Evolutionary conservation across 1,284 basidiomycete species (phyloP), one percentile per base, ranked within the genome.

Genomic region (Puccinia horiana): DNA sequence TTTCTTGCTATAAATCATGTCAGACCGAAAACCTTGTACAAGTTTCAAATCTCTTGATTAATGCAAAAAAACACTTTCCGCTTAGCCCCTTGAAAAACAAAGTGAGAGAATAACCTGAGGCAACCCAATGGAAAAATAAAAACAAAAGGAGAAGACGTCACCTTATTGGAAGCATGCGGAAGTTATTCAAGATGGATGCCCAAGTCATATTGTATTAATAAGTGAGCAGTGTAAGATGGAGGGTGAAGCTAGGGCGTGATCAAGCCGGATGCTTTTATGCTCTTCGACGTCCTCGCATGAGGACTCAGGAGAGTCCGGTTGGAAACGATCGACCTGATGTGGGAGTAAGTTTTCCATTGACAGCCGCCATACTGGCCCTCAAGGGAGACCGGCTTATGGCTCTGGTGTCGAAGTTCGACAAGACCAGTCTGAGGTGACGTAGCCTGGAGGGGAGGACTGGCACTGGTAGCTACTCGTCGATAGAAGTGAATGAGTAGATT

Each of bases 401-500:
- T 26, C 11, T 63, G 29, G 40, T 5, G 37, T 4, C 4, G 42
- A 16, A 5, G 42, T 2, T 12, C 65, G 5, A 44, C 37, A 32
- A 42, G 20, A 29, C n/a, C 11, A n/a, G n/a, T 18, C 2, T 6
- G 42, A 18, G n/a, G 37, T 14, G 42, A 42, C 16, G 37, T n/a
- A n/a, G n/a, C n/a, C n/a, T n/a, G n/a, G n/a, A n/a, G 37, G 47
- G n/a, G 29, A 63, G 37, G 61, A 40, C 3, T 6, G 8, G 14
- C 16, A 14, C 5, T 2, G 35, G 5, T 9, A 23, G 35, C 29
- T 23, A 11, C 35, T 37, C 75, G 29, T 40, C 83, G 85, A 86
- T 91, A 92, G 14, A 91, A 88, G 81, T 90, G 88, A 81, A 92
- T 88, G 72, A 92, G 88, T 82, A 89, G 88, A 49, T 90, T 88